phyloP scores from a whole-genome alignment of 1,139 yeast species.

The Pichia sp. region DNA sequence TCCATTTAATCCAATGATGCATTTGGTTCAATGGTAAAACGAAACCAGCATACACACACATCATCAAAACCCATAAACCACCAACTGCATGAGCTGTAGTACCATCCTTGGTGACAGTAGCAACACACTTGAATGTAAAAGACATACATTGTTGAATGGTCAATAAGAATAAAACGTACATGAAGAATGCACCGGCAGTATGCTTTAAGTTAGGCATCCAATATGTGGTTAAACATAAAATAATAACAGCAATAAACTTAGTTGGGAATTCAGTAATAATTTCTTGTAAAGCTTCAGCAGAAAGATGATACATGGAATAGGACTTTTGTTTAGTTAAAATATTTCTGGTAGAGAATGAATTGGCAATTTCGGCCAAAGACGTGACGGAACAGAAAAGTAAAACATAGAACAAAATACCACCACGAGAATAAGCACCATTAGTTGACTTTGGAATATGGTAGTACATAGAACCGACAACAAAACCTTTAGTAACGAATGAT shows the following conservation, averaged over 20 bases:
- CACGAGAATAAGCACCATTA: conserved; percentile 34
- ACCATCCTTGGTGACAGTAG: conserved; percentile 43
- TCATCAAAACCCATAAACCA: conserved; percentile 42
- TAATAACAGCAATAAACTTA: conserved; percentile 31
- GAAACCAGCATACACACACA: conserved; percentile 46
- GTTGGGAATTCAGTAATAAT: conserved; percentile 37
- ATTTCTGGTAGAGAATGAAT: conserved; percentile 38
- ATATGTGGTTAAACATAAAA: conserved; percentile 35
- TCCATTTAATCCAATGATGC: conserved; percentile 63
- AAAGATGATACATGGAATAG: conserved; percentile 39
- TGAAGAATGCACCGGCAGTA: conserved; percentile 38
- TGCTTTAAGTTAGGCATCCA: conserved; percentile 40
- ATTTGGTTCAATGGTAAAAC: conserved; percentile 51
- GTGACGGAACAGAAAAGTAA: conserved; percentile 38
- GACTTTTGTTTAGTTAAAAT: conserved; percentile 39
- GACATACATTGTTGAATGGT: conserved; percentile 36
- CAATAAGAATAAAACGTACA: conserved; percentile 36
- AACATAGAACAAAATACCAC: conserved; percentile 38
- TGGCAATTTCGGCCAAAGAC: conserved; percentile 37
- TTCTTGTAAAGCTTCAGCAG: conserved; percentile 42
- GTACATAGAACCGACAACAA: conserved; percentile 36
- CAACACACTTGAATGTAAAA: conserved; percentile 43
- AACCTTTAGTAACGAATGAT: conserved; percentile 40
- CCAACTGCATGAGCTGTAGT: conserved; percentile 46
- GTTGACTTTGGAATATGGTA: conserved; percentile 33